Evolutionary conservation across 208 protist species (phyloP), one percentile per base, ranked within the genome.

Genomic region (Leishmania lainsoni): DNA sequence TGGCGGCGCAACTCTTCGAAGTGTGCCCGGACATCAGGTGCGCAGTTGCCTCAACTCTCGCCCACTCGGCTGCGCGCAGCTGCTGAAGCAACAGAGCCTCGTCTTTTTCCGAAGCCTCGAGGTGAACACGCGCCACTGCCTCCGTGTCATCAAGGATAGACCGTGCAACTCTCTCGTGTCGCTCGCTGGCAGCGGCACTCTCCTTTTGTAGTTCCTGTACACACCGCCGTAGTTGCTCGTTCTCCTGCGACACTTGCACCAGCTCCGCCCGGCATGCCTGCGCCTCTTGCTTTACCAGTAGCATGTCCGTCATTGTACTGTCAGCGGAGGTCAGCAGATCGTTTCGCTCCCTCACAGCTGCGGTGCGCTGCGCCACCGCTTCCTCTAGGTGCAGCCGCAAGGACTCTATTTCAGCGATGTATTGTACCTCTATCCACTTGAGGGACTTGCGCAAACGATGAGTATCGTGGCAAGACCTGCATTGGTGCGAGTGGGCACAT

Each of bases 281-380:
- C n/a, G 77, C 59, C 73, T 78, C 73, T 35, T 79, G 81, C 78
- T 81, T 77, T 1, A 78, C 65, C 39, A 48, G 75, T 52, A 77
- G 59, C 63, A 22, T 10, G 48, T 69, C 59, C 45, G 69, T n/a
- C 16, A 74, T 26, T 6, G 76, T 71, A 0, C 29, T 74, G 59
- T 85, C 81, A 45, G 73, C 14, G 54, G 56, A 71, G 12, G 59
- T 70, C n/a, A 85, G 76, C 5, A 85, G 73, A n/a, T 78, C 81
- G 49, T 85, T 79, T 26, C 81, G 81, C 76, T 85, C 81, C 72
- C 63, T 73, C 63, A 79, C 51, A 17, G 81, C 81, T 20, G 76
- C 16, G 5, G 72, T 58, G 17, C 81, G 81, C 65, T 85, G 81
- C 17, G 77, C 73, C 32, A 70, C 69, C 6, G 77, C 81, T 42